phyloP scores from a whole-genome alignment of 2,329 filamentous ascomycete species.

The Cladosporium sp. region DNA sequence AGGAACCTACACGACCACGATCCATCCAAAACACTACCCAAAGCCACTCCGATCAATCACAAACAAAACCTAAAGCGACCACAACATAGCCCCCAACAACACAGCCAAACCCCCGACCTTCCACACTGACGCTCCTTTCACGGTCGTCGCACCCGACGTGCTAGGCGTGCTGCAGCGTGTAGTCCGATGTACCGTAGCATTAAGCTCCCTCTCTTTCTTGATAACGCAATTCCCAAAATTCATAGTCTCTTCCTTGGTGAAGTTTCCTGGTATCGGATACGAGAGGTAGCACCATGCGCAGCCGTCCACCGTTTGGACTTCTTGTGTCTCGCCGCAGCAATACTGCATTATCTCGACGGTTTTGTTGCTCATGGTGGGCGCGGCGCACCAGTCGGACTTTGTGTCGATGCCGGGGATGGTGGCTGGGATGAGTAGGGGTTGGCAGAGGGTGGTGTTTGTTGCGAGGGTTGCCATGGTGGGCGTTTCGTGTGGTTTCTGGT shows the following conservation, averaged over 20 bases:
- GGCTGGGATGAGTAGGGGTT: background rate
- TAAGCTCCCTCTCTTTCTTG: background rate
- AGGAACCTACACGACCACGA: no score
- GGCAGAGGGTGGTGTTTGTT: background rate
- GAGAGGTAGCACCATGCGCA: background rate
- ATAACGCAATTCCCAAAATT: no score
- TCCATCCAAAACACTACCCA: no score
- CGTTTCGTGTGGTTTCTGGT: background rate
- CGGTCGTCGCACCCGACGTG: background rate
- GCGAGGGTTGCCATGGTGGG: no score
- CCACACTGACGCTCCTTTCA: background rate
- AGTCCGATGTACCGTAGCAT: background rate
- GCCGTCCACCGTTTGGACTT: background rate
- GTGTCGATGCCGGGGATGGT: background rate
- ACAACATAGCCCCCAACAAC: background rate
- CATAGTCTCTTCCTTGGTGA: no score
- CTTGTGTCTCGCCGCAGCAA: background rate
- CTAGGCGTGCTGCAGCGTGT: background rate
- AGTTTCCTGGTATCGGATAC: background rate
- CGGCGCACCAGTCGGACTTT: background rate
- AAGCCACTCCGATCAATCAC: no score
- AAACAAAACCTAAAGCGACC: background rate
- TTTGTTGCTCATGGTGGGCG: background rate
- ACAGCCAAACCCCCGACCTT: background rate
- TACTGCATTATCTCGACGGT: background rate